A percentile compares a stretch with the other conserved stretches of the same genome.
These are phyloP conservation scores for Daldinia vernicosa DNA, from an alignment of 495 filamentous ascomycete genomes.

Conservation along the genomic window DNA sequence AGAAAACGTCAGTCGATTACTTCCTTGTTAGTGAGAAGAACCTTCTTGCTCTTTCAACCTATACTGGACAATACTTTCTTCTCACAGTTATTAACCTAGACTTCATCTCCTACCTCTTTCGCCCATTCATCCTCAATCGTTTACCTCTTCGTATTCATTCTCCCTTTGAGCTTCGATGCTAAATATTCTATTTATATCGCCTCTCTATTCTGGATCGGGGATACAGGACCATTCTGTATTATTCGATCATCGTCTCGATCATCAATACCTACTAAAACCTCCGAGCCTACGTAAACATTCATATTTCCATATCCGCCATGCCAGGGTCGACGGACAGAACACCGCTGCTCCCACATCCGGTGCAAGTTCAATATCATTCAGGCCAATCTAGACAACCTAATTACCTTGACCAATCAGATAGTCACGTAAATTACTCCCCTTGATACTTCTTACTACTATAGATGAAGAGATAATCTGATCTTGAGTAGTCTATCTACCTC, in stretches of 20 bases:
- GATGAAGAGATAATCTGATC: slow-evolving; percentile 29
- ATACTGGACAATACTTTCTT: neutral
- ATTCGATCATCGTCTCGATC: neutral
- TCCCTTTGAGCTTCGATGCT: slow-evolving; percentile 9
- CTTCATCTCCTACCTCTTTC: neutral
- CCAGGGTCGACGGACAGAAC: slow-evolving; percentile 47
- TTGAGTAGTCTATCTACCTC: slow-evolving; percentile 56
- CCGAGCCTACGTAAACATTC: slow-evolving; percentile 4
- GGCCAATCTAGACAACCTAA: neutral
- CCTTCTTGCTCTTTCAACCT: too few relatives aligned
- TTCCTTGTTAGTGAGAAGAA: too few relatives aligned
- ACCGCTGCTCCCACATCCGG: slow-evolving; percentile 51
- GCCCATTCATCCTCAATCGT: neutral
- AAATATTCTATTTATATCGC: neutral
- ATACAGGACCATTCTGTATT: slow-evolving; percentile 24
- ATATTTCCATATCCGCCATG: slow-evolving; percentile 20
- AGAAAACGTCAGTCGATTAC: too few relatives aligned
- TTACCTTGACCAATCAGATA: slow-evolving; percentile 32
- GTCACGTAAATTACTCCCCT: slow-evolving; percentile 44
- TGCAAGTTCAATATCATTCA: slow-evolving; percentile 24
- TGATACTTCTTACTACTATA: neutral
- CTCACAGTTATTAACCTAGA: neutral
- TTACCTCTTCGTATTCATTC: neutral
- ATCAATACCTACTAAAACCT: slow-evolving; percentile 9
- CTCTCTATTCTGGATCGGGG: slow-evolving; percentile 4